A percentile compares a stretch with the other conserved stretches of the same genome.
Conservation (phyloP, 192 early-diverging fungal species). For the Entomortierella beljakovae region DNA sequence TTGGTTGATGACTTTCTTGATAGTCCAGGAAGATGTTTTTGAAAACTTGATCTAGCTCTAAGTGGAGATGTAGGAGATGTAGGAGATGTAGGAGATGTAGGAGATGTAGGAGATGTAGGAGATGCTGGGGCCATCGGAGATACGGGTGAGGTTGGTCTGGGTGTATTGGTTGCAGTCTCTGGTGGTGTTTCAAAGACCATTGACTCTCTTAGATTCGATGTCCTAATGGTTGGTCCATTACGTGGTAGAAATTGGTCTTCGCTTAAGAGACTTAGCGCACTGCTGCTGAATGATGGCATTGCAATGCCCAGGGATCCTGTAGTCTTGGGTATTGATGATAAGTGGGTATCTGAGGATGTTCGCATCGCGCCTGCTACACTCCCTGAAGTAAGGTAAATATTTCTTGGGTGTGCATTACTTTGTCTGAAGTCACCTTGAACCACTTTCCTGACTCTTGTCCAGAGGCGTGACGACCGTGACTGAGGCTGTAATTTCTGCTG, state of each 20-base stretch:
- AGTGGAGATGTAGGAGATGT: background rate
- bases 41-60: background rate
- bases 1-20: conserved; percentile 37
- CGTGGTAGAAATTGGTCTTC: conserved; percentile 33
- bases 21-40: conserved; percentile 30
- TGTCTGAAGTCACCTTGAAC: conserved; percentile 27
- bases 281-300: conserved; percentile 50
- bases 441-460: conserved; percentile 27
- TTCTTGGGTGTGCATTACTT: background rate
- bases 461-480: conserved; percentile 20
- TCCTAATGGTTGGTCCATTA: background rate
- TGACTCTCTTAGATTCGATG: background rate
- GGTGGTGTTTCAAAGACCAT: conserved; percentile 39
- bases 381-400: conserved; percentile 23
- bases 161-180: conserved; percentile 39
- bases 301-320: conserved; percentile 15
- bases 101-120: conserved; percentile 18
- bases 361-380: conserved; percentile 7
- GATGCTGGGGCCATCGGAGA: conserved; percentile 10
- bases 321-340: conserved; percentile 18
- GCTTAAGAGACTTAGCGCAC: conserved; percentile 38
- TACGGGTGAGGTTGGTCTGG: background rate
- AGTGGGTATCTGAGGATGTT: conserved; percentile 23
- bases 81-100: conserved; percentile 8
- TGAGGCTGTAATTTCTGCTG: background rate